These are phyloP conservation scores for Zygotorulaspora sp. DNA, from an alignment of 805 yeast genomes.

Conservation along the genomic window DNA sequence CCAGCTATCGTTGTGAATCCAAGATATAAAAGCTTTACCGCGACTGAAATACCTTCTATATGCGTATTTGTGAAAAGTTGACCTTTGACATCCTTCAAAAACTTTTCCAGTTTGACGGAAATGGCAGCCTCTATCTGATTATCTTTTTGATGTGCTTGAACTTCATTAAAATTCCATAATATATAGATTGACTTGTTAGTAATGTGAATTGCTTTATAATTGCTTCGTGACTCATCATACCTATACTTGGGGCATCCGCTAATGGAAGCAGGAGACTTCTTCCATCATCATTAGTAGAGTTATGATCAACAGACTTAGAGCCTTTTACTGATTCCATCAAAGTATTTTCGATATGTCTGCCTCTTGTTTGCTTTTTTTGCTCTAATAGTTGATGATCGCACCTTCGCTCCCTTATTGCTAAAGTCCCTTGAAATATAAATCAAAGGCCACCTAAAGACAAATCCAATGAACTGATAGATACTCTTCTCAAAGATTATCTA, in stretches of 20 bases:
- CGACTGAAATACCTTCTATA: constrained; percentile 55
- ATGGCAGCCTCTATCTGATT: constrained; percentile 59
- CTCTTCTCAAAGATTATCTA: not conserved
- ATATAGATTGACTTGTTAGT: constrained; percentile 1
- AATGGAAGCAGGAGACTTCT: constrained; percentile 42
- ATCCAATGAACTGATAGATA: not conserved
- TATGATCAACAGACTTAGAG: not conserved
- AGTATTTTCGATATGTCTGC: constrained; percentile 3
- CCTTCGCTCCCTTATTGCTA: not conserved
- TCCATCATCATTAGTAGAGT: too few species aligned
- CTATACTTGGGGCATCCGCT: constrained; percentile 85
- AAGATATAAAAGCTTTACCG: constrained; percentile 61
- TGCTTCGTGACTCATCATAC: constrained; percentile 37
- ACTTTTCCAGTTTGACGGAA: constrained; percentile 51
- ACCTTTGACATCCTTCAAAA: constrained; percentile 50
- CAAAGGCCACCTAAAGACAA: not conserved
- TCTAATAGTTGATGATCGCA: not conserved
- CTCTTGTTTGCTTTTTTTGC: not conserved
- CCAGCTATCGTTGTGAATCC: constrained; percentile 70
- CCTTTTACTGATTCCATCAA: too few species aligned
- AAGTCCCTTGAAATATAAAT: constrained; percentile 1
- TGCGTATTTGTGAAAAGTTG: constrained; percentile 61
- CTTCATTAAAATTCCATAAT: constrained; percentile 31
- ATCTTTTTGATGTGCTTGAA: constrained; percentile 89
- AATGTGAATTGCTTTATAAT: not conserved